Base-by-base conservation (phyloP, 2,329 filamentous ascomycete species). In the Metarhizium rileyi region DNA sequence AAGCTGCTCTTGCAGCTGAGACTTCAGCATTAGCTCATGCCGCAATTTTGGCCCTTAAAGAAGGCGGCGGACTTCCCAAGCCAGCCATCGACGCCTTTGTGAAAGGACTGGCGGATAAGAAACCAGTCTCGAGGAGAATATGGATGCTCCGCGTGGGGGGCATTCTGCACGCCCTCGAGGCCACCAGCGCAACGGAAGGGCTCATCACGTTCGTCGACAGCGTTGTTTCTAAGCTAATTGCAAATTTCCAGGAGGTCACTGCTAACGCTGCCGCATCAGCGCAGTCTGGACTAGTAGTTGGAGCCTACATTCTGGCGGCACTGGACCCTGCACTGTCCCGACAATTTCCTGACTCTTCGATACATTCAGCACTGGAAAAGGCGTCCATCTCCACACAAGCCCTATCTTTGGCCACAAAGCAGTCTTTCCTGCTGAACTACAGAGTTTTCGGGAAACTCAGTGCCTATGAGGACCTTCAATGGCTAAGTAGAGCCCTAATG, bases 81-180 rank as follows among this genome's bases (percentile, higher is more conserved):
- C 64, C 81, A 4, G 75, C 85, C 2, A 65, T 82, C 1, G 88
- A 91, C 59, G 75, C 81, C 1, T 84, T 94, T 57, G 69, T 77
- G 26, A 97, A 95, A 67, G 93, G 91, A 1, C 74, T 94, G 41
- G 74, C 76, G 7, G 93, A 98, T 56, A 98, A 97, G 68, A 88
- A 90, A 59, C 71, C 86, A 2, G 76, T 83, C 5, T 80, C 87
- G 48, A 83, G 87, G 26, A 87, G 84, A 54, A 70, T 88, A 22
- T 98, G 93, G 93, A 76, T 88, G 47, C 71, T 93, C 35, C 81
- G 82, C 38, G 71, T 84, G 30, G 89, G 86, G 38, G 80, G 87
- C 28, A 70, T 90, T 2, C 70, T 95, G 43, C 84, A 82, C 71
- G 67, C 73, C 14, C 57, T 70, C 16, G 61, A 71, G n/a, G 61